Conservation (phyloP, 192 early-diverging fungal genomes). For the Martensiomyces pterosporus region DNA sequence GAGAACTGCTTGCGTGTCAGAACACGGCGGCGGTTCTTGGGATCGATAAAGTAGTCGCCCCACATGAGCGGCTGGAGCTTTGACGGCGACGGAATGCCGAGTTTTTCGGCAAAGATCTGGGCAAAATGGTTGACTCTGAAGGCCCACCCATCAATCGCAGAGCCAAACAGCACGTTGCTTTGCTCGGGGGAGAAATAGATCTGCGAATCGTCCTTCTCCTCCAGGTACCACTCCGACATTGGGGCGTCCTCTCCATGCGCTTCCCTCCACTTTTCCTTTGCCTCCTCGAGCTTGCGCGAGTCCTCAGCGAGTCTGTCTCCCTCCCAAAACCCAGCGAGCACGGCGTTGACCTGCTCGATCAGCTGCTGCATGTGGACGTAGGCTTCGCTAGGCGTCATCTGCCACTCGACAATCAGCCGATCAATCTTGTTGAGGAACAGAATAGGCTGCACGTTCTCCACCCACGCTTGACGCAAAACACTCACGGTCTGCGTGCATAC, state of each 20-base stretch:
- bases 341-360: constrained; percentile 94
- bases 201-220: constrained; percentile 88
- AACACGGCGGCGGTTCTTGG: constrained; percentile 84
- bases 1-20: constrained; percentile 81
- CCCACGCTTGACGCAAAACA: constrained; percentile 92
- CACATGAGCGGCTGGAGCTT: constrained; percentile 81
- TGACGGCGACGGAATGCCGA: constrained; percentile 48
- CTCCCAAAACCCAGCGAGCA: constrained; percentile 90
- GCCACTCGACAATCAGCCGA: constrained; percentile 87
- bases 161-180: constrained; percentile 96
- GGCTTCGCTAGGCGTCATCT: constrained; percentile 88
- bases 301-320: constrained; percentile 82
- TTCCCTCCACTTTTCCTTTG: constrained; percentile 51
- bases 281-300: constrained; percentile 64
- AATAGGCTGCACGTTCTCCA: constrained; percentile 86
- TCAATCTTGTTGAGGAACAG: constrained; percentile 99
- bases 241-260: constrained; percentile 53
- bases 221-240: constrained; percentile 73
- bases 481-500: constrained; percentile 99
- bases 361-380: constrained; percentile 91
- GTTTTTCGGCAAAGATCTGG: constrained; percentile 80
- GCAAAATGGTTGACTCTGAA: constrained; percentile 95
- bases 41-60: constrained; percentile 97
- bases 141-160: constrained; percentile 97
- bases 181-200: constrained; percentile 94